Conservation (phyloP, 441 rosid genomes). For the Gossypium davidsonii region DNA sequence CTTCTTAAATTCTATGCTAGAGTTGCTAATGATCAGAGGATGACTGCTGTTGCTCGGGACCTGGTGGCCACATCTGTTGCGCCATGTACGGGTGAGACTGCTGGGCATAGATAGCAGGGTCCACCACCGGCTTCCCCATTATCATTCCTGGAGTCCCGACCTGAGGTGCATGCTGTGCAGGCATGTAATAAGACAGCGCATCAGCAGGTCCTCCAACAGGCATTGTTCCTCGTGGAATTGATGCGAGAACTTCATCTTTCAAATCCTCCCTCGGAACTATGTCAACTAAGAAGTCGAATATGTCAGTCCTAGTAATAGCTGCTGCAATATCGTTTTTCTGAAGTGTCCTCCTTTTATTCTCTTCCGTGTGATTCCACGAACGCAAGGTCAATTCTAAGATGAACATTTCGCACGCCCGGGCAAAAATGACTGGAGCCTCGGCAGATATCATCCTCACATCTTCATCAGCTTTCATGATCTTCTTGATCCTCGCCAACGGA, state of each 20-base stretch:
- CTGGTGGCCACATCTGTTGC: conserved; percentile 68
- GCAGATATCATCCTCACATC: conserved; percentile 51
- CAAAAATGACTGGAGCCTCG: conserved; percentile 42
- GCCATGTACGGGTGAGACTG: conserved; percentile 62
- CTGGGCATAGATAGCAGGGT: conserved; percentile 51
- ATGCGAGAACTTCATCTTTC: conserved; percentile 57
- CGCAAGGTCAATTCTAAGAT: conserved; percentile 40
- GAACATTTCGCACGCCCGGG: conserved; percentile 51
- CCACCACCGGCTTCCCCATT: conserved; percentile 72
- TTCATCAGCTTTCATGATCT: conserved; percentile 55
- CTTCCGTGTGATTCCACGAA: conserved; percentile 51
- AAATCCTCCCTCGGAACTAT: conserved; percentile 47
- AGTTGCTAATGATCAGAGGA: conserved; percentile 44
- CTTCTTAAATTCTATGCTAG: conserved; percentile 12
- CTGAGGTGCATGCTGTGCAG: conserved; percentile 59
- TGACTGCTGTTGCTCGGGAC: conserved; percentile 67
- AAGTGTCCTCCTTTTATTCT: conserved; percentile 47
- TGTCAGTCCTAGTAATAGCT: conserved; percentile 43
- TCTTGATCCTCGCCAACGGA: conserved; percentile 47
- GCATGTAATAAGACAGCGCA: conserved; percentile 62
- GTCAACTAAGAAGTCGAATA: conserved; percentile 45
- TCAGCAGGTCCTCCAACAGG: conserved; percentile 66
- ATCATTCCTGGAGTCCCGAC: conserved; percentile 74
- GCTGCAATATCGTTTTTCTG: conserved; percentile 50
- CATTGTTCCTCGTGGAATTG: conserved; percentile 59